These are phyloP conservation scores for Gynostemma pentaphyllum DNA, from an alignment of 306 rosid species.

Conservation along the genomic window DNA sequence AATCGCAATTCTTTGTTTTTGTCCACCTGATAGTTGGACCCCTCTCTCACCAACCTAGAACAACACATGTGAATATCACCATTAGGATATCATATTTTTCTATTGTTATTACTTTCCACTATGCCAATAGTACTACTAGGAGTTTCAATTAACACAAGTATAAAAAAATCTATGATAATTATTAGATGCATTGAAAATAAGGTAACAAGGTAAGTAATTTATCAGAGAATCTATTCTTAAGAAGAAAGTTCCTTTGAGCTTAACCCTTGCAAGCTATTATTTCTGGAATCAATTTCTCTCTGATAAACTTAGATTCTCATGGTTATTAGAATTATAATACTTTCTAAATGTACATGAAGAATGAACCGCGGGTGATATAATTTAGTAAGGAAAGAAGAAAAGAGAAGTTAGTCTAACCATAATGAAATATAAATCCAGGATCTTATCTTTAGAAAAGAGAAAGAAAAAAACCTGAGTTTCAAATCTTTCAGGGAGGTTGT, in stretches of 20 bases:
- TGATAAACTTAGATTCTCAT: neutral
- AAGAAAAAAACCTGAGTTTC: constrained; percentile 66
- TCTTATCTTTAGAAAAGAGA: neutral
- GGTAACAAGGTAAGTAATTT: neutral
- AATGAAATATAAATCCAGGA: too few relatives aligned
- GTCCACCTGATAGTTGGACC: constrained; percentile 91
- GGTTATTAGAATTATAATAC: neutral
- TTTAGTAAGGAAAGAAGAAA: neutral
- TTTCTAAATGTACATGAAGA: neutral
- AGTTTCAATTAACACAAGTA: neutral
- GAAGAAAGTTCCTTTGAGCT: neutral
- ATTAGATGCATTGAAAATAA: neutral
- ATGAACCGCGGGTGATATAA: neutral
- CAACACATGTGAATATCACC: constrained; percentile 11
- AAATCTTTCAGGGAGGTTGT: constrained; percentile 80
- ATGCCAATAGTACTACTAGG: neutral
- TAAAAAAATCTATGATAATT: neutral
- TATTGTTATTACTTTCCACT: neutral
- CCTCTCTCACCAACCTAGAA: constrained; percentile 97
- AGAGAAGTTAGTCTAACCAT: too few relatives aligned
- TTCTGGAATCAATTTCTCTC: neutral
- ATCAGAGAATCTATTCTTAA: neutral
- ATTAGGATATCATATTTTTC: neutral
- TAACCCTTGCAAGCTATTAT: neutral
- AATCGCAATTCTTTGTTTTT: constrained; percentile 90